Evolutionary conservation across 176 grass and related monocot genomes (phyloP), one percentile per base, ranked within the genome.

Genomic region (Phoenix roebelenii): DNA sequence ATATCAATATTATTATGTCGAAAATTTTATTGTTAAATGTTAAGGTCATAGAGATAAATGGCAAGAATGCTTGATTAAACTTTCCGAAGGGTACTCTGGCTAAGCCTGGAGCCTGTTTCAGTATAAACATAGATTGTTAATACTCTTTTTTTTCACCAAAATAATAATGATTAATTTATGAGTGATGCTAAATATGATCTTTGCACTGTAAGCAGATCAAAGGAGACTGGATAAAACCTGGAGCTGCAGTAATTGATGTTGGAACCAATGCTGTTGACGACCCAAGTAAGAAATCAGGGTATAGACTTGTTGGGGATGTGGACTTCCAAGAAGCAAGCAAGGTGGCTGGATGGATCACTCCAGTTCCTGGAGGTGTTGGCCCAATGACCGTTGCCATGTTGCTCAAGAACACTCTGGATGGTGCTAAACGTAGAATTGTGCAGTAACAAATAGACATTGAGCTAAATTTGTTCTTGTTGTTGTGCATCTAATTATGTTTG

Each of bases 161-260:
- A 30, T 30, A 5, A 30, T 7, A 12, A 39, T 39, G 28, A 7
- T 39, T 39, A 44, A 10, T 14, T 14, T 44, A 44, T 44, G 35
- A 44, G 35, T 12, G 35, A 44, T 44, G 35, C 35, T 9, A 44
- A 12, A 44, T 44, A 9, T 44, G 35, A 44, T 44, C 35, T 12
- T 44, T 44, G 7, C 10, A 44, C 10, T 12, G 35, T 44, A 1
- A 44, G 35, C 75, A 96, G 92, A 96, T 96, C 64, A 90, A 96
- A 65, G 91, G 91, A 44, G 86, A 85, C 19, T 96, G 91, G 91
- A 90, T 96, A 61, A 96, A 96, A 52, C 85, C 91, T 49, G 91
- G 86, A 5, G 91, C 91, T 20, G 91, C 86, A 0, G 86, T 96
- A 3, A 88, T 97, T 0, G 87, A 97, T 18, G 92, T 91, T 9